Base-by-base conservation (phyloP, 1,284 basidiomycete genomes). In the Ceratobasidium papillatum region DNA sequence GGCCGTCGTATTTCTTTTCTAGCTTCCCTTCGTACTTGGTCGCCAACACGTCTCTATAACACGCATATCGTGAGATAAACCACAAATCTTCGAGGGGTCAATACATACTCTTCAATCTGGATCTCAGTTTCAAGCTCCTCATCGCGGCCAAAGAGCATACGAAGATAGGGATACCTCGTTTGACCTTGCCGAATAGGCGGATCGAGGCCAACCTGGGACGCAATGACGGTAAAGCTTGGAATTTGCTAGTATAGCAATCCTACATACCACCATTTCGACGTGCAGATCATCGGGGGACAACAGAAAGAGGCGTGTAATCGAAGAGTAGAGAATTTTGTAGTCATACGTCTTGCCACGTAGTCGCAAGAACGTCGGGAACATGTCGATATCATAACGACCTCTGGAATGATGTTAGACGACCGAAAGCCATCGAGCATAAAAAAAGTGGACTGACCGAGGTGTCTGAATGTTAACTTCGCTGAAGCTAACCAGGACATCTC, bases 341-440 rank as follows among this genome's bases (percentile, higher is more conserved):
- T 99, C 98, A 84, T 99, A 99, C 1, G 95, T 98, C 85, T 99
- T 99, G 76, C 98, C 98, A 51, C 96, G 92, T 38, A 99, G 85
- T 52, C 98, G 91, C 79, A 99, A 83, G 84, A 97, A 99, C 61
- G 95, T 93, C 51, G 91, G 90, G 86, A 95, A 99, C 91, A 99
- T 96, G 84, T 99, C 98, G 82, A 99, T 92, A 79, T 99, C 96
- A 83, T 97, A 99, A 75, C 96, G 91, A 74, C 97, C 97, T 86
- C 96, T 86, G 78, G 38, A 5, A 25, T 36, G n/a, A 74, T n/a
- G 30, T 30, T 25, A 27, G 36, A 47, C 17, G 19, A 3, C 43
- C 34, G 34, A 32, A 9, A 45, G 56, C n/a, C 32, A n/a, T n/a
- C 34, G 14, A n/a, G n/a, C 38, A 17, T 75, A 30, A 32, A 77